Conservation (phyloP, 1,139 yeast genomes). For the Candida albicans region DNA sequence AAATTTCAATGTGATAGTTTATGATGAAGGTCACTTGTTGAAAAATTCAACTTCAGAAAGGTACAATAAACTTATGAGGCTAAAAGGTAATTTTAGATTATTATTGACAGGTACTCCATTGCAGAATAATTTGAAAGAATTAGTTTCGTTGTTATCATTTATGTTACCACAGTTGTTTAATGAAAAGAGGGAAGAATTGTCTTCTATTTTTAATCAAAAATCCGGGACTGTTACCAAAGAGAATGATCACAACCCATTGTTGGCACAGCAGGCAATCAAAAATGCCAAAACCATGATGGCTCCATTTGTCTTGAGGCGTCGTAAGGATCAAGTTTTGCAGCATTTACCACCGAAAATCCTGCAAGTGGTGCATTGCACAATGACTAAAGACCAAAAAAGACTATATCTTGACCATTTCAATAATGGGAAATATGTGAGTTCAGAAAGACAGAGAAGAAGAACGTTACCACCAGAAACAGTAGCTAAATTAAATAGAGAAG, state of each 20-base stretch:
- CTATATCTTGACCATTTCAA: conserved; percentile 63
- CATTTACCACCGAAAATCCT: conserved; percentile 81
- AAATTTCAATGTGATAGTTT: conserved; percentile 83
- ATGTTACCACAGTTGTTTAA: conserved; percentile 83
- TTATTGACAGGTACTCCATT: conserved; percentile 95
- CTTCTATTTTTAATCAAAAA: conserved; percentile 79
- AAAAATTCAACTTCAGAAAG: conserved; percentile 89
- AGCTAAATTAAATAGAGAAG: conserved; percentile 35
- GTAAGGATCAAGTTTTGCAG: conserved; percentile 85
- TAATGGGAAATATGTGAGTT: conserved; percentile 44
- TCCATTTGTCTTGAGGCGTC: conserved; percentile 90
- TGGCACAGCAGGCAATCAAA: conserved; percentile 86
- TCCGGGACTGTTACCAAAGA: conserved; percentile 41
- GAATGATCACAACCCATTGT: conserved; percentile 62
- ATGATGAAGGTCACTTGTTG: conserved; percentile 96
- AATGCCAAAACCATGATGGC: conserved; percentile 98
- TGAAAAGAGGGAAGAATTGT: conserved; percentile 79
- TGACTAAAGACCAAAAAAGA: conserved; percentile 54
- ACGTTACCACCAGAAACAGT: conserved; percentile 40
- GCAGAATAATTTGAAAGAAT: conserved; percentile 86
- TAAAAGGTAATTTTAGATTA: conserved; percentile 77
- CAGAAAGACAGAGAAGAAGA: conserved; percentile 52
- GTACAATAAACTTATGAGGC: conserved; percentile 79
- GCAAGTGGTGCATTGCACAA: conserved; percentile 60
- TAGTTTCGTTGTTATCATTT: conserved; percentile 85